These are phyloP conservation scores for Glomus cerebriforme DNA, from an alignment of 192 early-diverging fungal species.

Conservation along the genomic window DNA sequence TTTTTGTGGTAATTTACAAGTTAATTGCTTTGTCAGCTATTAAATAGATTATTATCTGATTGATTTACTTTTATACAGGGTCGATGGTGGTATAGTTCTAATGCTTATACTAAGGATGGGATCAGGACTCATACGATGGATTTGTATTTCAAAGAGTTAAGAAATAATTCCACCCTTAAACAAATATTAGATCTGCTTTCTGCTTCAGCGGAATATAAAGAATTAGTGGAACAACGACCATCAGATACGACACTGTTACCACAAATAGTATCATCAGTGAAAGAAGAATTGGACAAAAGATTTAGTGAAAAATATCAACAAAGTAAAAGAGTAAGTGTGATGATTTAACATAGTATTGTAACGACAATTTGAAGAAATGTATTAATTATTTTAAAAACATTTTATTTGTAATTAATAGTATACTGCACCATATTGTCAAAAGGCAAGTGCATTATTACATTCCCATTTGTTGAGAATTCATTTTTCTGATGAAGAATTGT, in stretches of 20 bases:
- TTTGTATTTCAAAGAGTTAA: slow-evolving; percentile 86
- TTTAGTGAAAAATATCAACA: slow-evolving; percentile 64
- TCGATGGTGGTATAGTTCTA: slow-evolving; percentile 93
- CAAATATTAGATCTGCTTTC: slow-evolving; percentile 78
- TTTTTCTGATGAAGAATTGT: slow-evolving; percentile 54
- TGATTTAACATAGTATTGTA: background rate
- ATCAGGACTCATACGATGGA: slow-evolving; percentile 91
- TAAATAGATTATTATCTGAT: background rate
- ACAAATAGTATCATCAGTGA: slow-evolving; percentile 45
- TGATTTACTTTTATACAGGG: slow-evolving; percentile 49
- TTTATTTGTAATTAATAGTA: slow-evolving; percentile 11
- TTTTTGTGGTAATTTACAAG: slow-evolving; percentile 65
- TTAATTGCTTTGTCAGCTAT: background rate
- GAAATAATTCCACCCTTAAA: slow-evolving; percentile 66
- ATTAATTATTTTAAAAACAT: background rate
- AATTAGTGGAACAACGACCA: slow-evolving; percentile 43
- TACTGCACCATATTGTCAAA: slow-evolving; percentile 53
- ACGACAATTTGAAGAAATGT: background rate
- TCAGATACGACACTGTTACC: slow-evolving; percentile 52
- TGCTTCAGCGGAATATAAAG: slow-evolving; percentile 74
- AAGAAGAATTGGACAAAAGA: slow-evolving; percentile 54
- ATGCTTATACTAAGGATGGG: slow-evolving; percentile 84
- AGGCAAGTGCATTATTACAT: slow-evolving; percentile 77
- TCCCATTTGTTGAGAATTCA: slow-evolving; percentile 81
- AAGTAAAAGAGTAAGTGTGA: slow-evolving; percentile 52